A percentile compares a stretch with the other conserved stretches of the same genome.
Conservation (phyloP, 106 monocot species). For the Vanilla planifolia region DNA sequence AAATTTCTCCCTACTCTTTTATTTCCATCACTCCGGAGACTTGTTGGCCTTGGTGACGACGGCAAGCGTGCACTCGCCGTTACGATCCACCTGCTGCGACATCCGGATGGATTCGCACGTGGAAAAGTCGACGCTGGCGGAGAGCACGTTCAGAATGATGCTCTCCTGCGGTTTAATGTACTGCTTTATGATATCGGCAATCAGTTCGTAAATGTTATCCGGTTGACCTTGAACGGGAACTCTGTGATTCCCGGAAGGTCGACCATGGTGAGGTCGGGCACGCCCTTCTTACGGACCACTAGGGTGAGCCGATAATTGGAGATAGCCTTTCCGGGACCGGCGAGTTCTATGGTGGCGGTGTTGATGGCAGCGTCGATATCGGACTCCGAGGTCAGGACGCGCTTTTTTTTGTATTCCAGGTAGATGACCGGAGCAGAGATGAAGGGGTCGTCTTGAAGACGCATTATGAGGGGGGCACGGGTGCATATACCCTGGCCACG, state of each 20-base stretch:
- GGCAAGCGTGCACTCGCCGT: conserved; percentile 3
- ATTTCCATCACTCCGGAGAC: too few species aligned
- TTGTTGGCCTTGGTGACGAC: background rate
- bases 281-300: conserved; percentile 9
- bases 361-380: background rate
- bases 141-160: conserved; percentile 3
- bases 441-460: conserved; percentile 4
- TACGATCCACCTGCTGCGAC: conserved; percentile 8
- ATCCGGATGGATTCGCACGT: conserved; percentile 9
- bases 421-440: background rate
- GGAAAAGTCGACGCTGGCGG: conserved; percentile 3
- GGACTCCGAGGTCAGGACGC: background rate
- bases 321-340: background rate
- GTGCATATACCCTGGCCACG: conserved; percentile 9
- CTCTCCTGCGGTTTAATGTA: background rate
- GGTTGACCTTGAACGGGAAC: conserved; percentile 2
- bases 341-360: background rate
- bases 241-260: background rate
- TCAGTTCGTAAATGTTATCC: conserved; percentile 1
- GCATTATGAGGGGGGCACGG: conserved; percentile 7
- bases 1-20: too few species aligned
- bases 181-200: background rate
- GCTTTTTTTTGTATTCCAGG: background rate
- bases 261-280: conserved; percentile 5
- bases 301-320: conserved; percentile 9